Conservation (phyloP, 331 rosid species). For the Pyracantha coccinea region DNA sequence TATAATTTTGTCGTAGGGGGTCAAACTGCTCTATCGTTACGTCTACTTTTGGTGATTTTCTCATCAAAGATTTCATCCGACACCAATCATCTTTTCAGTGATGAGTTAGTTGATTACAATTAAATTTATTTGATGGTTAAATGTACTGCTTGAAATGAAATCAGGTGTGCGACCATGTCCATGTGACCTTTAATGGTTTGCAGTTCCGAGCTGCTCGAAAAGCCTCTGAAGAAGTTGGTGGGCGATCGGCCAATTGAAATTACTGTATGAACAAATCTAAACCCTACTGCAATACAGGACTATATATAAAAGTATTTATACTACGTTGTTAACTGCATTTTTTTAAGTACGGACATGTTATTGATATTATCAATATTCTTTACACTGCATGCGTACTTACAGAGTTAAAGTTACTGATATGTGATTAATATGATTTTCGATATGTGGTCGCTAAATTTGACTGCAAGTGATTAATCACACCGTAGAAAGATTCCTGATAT, state of each 20-base stretch:
- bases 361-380: background rate
- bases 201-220: slow-evolving; percentile 88
- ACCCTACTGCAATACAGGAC: background rate
- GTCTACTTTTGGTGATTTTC: slow-evolving; percentile 76
- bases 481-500: background rate
- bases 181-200: slow-evolving; percentile 3
- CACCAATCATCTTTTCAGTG: slow-evolving; percentile 75
- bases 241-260: slow-evolving; percentile 93
- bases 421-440: background rate
- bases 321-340: background rate
- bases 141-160: background rate
- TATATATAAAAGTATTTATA: background rate
- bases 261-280: slow-evolving; percentile 49
- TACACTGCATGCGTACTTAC: background rate
- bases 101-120: slow-evolving; percentile 46
- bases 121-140: background rate
- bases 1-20: slow-evolving; percentile 42
- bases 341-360: background rate
- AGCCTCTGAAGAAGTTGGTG: slow-evolving; percentile 79
- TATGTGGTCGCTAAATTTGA: background rate
- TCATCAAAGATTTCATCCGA: slow-evolving; percentile 78
- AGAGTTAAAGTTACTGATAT: background rate
- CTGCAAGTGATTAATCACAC: background rate
- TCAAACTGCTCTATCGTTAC: slow-evolving; percentile 82
- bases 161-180: background rate